Evolutionary conservation across 768 basidiomycete genomes (phyloP), one percentile per base, ranked within the genome.

Genomic region (Phaeotremella skinneri): DNA sequence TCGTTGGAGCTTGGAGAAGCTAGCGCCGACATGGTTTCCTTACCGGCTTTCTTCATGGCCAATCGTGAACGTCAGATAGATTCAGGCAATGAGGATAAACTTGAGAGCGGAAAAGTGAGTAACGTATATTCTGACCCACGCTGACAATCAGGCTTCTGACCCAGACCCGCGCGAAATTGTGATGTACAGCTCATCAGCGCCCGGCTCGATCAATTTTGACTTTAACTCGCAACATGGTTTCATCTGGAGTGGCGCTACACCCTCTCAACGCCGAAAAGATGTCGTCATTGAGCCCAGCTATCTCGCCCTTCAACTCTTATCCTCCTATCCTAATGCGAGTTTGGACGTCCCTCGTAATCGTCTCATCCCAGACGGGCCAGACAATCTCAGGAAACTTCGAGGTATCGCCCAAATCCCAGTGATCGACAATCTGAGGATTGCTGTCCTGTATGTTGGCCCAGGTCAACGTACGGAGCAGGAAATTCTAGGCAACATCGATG

Each of bases 401-500:
- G 82, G 81, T 5, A 81, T 98, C 45, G 91, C 96, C 67, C 80
- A 83, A 42, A 87, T 89, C 41, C 93, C 92, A 0, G 91, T 98
- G 67, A 93, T 99, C 60, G 96, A 99, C 77, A 92, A 90, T 0
- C 91, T 98, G 78, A 94, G 96, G 76, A 87, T 98, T 32, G 96
- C 91, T 2, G 88, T 99, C 56, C 82, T 99, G 79, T 99, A 98
- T 68, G 94, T 92, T 45, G 93, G 88, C 0, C 90, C 91, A 3
- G 91, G 90, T 1, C 96, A 98, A 77, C 85, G 81, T 6, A 79
- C 84, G 34, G 94, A 98, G 74, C 76, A 79, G 17, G 90, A 94
- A 56, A 97, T 98, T 52, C 82, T 99, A 20, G 81, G 82, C 57
- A 99, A 99, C 75, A 83, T 84, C 1, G 87, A 94, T 73, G 96